These are phyloP conservation scores for Tetrastigma voinierianum DNA, from an alignment of 164 flowering plant species.

Conservation along the genomic window DNA sequence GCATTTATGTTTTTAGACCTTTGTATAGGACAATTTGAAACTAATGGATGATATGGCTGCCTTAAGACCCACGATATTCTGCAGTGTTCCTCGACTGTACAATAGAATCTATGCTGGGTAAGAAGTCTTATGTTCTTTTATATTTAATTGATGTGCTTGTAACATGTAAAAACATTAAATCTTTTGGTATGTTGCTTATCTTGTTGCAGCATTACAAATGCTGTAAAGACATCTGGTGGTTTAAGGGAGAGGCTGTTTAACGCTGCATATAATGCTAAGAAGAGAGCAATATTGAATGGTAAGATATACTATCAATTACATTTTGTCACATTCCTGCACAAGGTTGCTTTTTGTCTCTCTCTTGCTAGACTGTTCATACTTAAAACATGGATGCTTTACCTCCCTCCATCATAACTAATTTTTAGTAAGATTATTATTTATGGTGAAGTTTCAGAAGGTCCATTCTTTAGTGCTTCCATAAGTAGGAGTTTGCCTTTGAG, in stretches of 20 bases:
- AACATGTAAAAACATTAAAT: neutral
- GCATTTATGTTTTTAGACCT: neutral
- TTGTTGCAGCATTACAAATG: conserved; percentile 68
- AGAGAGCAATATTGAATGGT: conserved; percentile 85
- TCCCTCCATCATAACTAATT: neutral
- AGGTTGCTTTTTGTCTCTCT: neutral
- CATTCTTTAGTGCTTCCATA: no score
- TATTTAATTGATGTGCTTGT: conserved; percentile 4
- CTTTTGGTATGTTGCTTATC: neutral
- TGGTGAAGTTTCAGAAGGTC: no score
- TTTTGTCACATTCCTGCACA: neutral
- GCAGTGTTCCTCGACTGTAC: conserved; percentile 94
- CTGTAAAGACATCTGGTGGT: conserved; percentile 84
- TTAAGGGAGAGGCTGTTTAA: conserved; percentile 81
- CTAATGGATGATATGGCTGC: conserved; percentile 91
- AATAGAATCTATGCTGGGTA: conserved; percentile 68
- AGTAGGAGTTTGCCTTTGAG: no score
- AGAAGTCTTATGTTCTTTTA: neutral
- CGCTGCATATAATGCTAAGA: conserved; percentile 92
- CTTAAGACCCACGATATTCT: conserved; percentile 85
- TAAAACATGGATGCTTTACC: neutral
- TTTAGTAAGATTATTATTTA: no score
- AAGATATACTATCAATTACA: conserved; percentile 7
- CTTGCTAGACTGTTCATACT: neutral
- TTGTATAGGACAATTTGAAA: conserved; percentile 83